Conservation (phyloP, 257 asterid genomes). For the Gynochthodes officinalis region DNA sequence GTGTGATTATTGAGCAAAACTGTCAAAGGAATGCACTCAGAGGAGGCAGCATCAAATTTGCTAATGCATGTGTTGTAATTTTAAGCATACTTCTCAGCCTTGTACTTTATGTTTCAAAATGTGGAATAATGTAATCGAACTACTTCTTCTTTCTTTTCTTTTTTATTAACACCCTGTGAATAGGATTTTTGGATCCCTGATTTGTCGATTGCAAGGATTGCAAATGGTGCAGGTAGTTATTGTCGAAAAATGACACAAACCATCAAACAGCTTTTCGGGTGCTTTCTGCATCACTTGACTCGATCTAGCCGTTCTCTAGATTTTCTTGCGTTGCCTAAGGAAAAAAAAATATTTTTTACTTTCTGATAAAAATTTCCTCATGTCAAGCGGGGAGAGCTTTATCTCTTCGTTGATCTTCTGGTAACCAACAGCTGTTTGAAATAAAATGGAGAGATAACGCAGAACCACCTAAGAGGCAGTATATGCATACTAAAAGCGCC, state of each 20-base stretch:
- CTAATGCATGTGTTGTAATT: not conserved
- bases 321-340: too few relatives aligned
- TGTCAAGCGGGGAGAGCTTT: too few relatives aligned
- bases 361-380: too few relatives aligned
- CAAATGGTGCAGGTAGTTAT: not conserved
- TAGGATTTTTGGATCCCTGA: too few relatives aligned
- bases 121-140: not conserved
- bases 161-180: too few relatives aligned
- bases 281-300: not conserved
- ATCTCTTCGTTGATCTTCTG: too few relatives aligned
- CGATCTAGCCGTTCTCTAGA: not conserved
- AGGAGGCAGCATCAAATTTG: not conserved
- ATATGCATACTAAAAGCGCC: too few relatives aligned
- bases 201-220: not conserved
- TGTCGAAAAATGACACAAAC: not conserved
- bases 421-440: too few relatives aligned
- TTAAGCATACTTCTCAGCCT: not conserved
- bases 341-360: too few relatives aligned
- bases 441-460: too few relatives aligned
- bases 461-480: too few relatives aligned
- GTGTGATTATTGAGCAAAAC: not conserved
- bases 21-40: not conserved
- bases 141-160: too few relatives aligned
- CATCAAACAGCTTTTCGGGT: not conserved
- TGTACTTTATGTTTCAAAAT: constrained; percentile 6